Conservation (phyloP, 2,329 filamentous ascomycete species). For the Apiospora malaysiana region DNA sequence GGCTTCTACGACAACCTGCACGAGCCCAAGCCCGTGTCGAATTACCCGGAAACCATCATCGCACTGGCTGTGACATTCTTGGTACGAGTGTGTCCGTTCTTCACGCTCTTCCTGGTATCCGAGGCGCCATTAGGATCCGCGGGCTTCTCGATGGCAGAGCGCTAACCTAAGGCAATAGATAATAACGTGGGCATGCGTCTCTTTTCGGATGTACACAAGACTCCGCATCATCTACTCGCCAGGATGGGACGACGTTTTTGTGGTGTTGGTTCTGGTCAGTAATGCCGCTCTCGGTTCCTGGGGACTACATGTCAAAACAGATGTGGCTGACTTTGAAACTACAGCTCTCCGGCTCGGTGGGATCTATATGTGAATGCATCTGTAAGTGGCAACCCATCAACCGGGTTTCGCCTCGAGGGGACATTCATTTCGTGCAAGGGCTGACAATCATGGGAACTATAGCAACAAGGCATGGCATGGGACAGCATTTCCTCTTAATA, state of each 20-base stretch:
- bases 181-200: slow-evolving; percentile 27
- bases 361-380: background rate
- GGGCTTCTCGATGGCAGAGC: background rate
- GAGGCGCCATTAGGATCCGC: no score
- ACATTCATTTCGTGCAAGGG: background rate
- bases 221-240: slow-evolving; percentile 28
- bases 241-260: slow-evolving; percentile 35
- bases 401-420: background rate
- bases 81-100: slow-evolving; percentile 19
- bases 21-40: slow-evolving; percentile 32
- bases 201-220: slow-evolving; percentile 32
- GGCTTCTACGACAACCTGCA: slow-evolving; percentile 30
- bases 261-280: slow-evolving; percentile 28
- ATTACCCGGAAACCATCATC: slow-evolving; percentile 27
- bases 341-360: slow-evolving; percentile 7
- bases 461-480: slow-evolving; percentile 30
- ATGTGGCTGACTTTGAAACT: background rate
- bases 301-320: background rate
- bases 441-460: background rate
- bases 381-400: background rate
- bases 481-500: slow-evolving; percentile 30
- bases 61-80: slow-evolving; percentile 24
- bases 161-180: background rate
- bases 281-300: background rate
- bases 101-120: background rate